Base-by-base conservation (phyloP, 2,329 filamentous ascomycete genomes). In the Didymella lethalis region DNA sequence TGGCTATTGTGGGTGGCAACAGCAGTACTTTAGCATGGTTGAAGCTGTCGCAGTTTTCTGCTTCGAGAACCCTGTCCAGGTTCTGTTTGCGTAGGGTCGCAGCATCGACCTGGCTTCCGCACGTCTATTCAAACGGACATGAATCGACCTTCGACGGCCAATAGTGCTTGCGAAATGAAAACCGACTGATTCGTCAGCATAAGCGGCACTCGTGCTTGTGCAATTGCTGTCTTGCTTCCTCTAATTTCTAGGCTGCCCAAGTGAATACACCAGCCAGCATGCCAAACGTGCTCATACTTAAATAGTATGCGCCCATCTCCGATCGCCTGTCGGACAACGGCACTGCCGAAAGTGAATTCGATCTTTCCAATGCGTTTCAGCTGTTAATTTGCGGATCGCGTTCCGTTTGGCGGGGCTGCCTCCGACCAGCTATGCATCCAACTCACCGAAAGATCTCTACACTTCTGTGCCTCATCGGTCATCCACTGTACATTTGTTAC, bases 1-100 rank as follows among this genome's bases (percentile, higher is more conserved):
- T 54, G 26, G 18, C 32, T 48, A 41, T 8, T 32, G 32, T 23
- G 20, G 32, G 32, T 36, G 31, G 14, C 11, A 26, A 16, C 10
- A 20, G 44, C 25, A 40, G 51, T 5, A 28, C 29, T 23, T 25
- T 41, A 25, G 26, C n/a, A 14, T 36, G 40, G 28, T 8, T 23
- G n/a, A 25, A 49, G 36, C 45, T 38, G n/a, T 34, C 36, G 38
- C 29, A 48, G 53, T 55, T 49, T 29, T 50, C n/a, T 38, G 31
- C 28, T n/a, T 46, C 11, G 34, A 25, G n/a, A 29, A 45, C 29
- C 36, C 11, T 28, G 23, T 12, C 45, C n/a, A 12, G 28, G 28
- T 20, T 23, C 23, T 41, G 23, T 16, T 38, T 32, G 46, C 46
- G 47, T 47, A 56, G 38, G 47, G 40, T 40, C 26, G 12, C 25